Evolutionary conservation across 2,329 filamentous ascomycete species (phyloP).

Genomic region (Xylariaceae sp.): DNA sequence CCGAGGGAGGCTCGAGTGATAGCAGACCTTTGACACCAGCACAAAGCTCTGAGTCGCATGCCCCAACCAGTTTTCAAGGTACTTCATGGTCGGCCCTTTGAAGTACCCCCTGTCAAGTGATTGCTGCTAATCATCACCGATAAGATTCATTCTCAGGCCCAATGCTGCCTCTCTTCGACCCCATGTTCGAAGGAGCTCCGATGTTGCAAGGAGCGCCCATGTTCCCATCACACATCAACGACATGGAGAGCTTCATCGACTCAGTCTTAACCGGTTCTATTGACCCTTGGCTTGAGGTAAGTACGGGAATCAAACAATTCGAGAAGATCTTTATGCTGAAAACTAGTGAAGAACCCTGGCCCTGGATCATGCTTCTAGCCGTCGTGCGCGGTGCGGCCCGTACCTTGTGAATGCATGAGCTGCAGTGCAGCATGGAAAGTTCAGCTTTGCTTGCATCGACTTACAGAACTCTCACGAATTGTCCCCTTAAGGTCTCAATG

Average conservation of each 20-base stretch:
- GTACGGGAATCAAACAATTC: background rate
- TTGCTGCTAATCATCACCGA: no score
- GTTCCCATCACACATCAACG: conserved; percentile 13
- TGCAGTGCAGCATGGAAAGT: no score
- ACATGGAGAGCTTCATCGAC: conserved; percentile 16
- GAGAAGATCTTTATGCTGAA: conserved; percentile 1
- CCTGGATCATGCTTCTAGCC: conserved; percentile 1
- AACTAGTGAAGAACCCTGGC: conserved; percentile 1
- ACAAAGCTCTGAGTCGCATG: conserved; percentile 1
- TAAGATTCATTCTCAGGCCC: conserved; percentile 14
- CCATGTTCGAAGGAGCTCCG: conserved; percentile 17
- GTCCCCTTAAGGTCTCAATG: no score
- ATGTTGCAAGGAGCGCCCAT: conserved; percentile 1
- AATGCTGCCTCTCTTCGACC: conserved; percentile 15
- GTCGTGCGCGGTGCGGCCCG: background rate
- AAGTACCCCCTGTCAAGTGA: no score
- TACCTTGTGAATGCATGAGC: no score
- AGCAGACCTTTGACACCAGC: conserved; percentile 5
- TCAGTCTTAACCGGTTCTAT: conserved; percentile 14
- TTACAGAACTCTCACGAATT: no score
- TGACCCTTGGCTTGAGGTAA: conserved; percentile 15
- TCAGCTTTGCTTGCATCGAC: no score
- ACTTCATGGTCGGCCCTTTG: no score
- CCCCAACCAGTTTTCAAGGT: conserved; percentile 11
- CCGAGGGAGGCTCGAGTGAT: conserved; percentile 11